Evolutionary conservation across 73 alveolate species (phyloP), one percentile per base, ranked within the genome.

Genomic region (Effrenium voratum): DNA sequence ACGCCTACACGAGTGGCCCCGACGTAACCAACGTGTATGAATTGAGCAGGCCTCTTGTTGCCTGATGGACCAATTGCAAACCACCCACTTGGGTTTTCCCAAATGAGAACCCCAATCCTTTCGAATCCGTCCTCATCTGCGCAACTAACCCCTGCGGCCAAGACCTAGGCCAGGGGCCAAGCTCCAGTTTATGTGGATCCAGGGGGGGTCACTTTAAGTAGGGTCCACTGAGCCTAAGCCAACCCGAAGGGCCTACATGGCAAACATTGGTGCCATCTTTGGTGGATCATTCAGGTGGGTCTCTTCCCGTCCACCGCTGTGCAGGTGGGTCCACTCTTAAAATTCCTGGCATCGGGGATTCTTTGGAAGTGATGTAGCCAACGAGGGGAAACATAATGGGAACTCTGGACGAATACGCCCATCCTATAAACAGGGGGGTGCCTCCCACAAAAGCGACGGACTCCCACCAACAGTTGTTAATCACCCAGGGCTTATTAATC

Each of bases 121-220:
- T 1, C 34, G 32, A 34, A 2, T 26, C 55, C 60, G n/a, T 87
- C 95, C 2, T 30, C 55, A 22, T 87, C 95, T 15, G 83, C 80
- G 59, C 97, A 90, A n/a, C 88, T 70, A 43, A 90, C 97, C 8
- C 97, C 97, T 13, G 97, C 97, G 16, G 36, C 97, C 43, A 90
- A 40, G 45, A 90, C 97, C 95, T 79, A 38, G 15, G 19, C 49
- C 49, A 12, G 8, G 40, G 40, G 30, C 15, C 30, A 38, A 13
- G 10, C 8, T 66, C 40, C 19, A 30, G 26, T 66, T 16, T 30
- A 10, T 3, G 79, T 19, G 19, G 2, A 19, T 1, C n/a, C 6
- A 30, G 26, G 44, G 79, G 44, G 13, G 79, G 8, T 66, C 13
- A 12, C 30, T 8, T 8, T 63, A 32, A 24, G 15, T 6, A 63